These are phyloP conservation scores for Ormosia emarginata DNA, from an alignment of 306 rosid genomes.

Conservation along the genomic window DNA sequence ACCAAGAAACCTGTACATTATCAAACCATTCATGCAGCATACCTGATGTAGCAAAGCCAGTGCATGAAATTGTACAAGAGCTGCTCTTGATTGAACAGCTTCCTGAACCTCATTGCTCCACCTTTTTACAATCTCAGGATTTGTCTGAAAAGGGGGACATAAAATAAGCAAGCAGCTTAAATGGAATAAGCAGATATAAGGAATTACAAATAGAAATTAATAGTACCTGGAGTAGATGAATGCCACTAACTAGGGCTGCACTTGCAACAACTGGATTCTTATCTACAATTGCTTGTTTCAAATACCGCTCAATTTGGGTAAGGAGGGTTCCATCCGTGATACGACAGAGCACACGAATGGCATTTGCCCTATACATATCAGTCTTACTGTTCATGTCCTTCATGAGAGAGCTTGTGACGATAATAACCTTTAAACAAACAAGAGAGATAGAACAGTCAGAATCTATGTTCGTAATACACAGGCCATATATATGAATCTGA, in stretches of 20 bases:
- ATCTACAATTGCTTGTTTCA: constrained; percentile 97
- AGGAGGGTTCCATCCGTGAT: constrained; percentile 98
- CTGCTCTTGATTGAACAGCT: constrained; percentile 98
- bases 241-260: constrained; percentile 96
- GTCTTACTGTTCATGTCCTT: constrained; percentile 99
- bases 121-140: constrained; percentile 96
- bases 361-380: constrained; percentile 98
- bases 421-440: constrained; percentile 58
- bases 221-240: constrained; percentile 94
- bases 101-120: constrained; percentile 99
- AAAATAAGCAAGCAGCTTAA: background rate
- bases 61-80: constrained; percentile 97
- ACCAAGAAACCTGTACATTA: background rate
- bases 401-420: constrained; percentile 98
- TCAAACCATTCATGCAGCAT: constrained; percentile 31
- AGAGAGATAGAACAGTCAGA: constrained; percentile 31
- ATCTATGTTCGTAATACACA: constrained; percentile 14
- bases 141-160: constrained; percentile 52
- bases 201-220: background rate
- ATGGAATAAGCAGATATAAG: constrained; percentile 6
- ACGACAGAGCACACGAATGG: constrained; percentile 96
- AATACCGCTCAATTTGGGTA: constrained; percentile 90
- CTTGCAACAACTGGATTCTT: constrained; percentile 99
- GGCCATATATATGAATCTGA: background rate
- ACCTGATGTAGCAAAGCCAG: constrained; percentile 97